Base-by-base conservation (phyloP, 2,329 filamentous ascomycete genomes). In the Aspergillus pseudoterreus region DNA sequence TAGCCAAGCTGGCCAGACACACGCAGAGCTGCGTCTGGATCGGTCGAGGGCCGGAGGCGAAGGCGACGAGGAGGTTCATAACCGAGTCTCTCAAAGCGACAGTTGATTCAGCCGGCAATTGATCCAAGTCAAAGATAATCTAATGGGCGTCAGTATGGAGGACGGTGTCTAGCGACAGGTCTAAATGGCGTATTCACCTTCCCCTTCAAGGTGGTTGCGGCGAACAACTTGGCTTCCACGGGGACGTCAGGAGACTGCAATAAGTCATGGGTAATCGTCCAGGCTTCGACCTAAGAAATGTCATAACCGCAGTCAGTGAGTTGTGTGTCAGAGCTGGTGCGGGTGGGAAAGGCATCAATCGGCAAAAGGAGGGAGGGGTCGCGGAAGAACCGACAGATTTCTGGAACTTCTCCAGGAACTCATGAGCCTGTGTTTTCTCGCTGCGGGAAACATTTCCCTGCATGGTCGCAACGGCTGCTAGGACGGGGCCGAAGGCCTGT, bases 101-200 rank as follows among this genome's bases (percentile, higher is more conserved):
- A 43, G 95, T 80, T 56, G 92, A 85, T 63, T 83, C 82, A 55
- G 85, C 78, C 11, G 91, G 86, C 47, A 99, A 82, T 77, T 97
- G 92, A 57, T 92, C 82, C 49, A 97, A 83, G 75, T 99, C 94
- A 72, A 96, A 99, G 60, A 92, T 92, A 63, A 99, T 96, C 94
- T 99, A 68, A 43, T 47, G 56, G 58, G 43, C 6, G 56, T 70
- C 60, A 71, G 63, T 47, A 56, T 53, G 46, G 48, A 24, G 43
- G 45, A 45, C 27, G 30, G 39, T n/a, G 22, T 42, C 32, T 41
- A 8, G n/a, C 19, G 19, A n/a, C 17, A 19, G 2, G 6, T 12
- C 22, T 17, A 21, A 9, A 42, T 17, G 17, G 39, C 17, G 15
- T 38, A 61, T 76, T 60, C 78, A 97, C 94, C 86, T 99, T 99